These are phyloP conservation scores for Trichoderma koningii DNA, from an alignment of 2,329 filamentous ascomycete genomes.

Conservation along the genomic window DNA sequence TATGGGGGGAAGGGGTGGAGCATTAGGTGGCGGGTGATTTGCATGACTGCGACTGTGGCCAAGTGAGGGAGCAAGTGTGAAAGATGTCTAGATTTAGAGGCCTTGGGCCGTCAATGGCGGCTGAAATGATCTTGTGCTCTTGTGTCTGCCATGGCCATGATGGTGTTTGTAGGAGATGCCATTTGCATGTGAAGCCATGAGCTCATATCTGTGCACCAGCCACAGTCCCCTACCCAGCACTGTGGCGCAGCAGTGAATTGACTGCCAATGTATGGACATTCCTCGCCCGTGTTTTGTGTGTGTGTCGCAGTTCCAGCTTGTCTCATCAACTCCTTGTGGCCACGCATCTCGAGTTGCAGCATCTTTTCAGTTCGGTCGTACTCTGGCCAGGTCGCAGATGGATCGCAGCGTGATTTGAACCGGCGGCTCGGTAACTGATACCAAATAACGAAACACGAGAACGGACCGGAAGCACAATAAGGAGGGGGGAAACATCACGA, in stretches of 20 bases:
- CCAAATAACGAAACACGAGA: constrained; percentile 1
- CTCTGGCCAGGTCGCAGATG: constrained; percentile 17
- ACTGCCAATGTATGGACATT: background rate
- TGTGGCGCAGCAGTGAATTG: constrained; percentile 2
- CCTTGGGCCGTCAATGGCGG: too few relatives aligned
- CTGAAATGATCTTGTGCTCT: too few relatives aligned
- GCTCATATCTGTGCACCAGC: too few relatives aligned
- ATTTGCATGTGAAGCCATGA: background rate
- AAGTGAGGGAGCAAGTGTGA: constrained; percentile 11
- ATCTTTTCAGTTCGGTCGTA: background rate
- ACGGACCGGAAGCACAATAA: background rate
- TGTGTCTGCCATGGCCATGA: too few relatives aligned
- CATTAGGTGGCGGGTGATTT: constrained; percentile 34
- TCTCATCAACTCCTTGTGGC: background rate
- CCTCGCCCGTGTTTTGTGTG: background rate
- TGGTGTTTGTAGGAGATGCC: too few relatives aligned
- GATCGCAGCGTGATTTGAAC: constrained; percentile 16
- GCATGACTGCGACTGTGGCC: constrained; percentile 34
- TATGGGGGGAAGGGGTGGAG: constrained; percentile 38
- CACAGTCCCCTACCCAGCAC: background rate
- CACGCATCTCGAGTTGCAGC: constrained; percentile 17
- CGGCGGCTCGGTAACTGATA: background rate
- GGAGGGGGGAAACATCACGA: too few relatives aligned
- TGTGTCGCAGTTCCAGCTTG: background rate
- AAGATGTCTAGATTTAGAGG: too few relatives aligned